Evolutionary conservation across 2,329 filamentous ascomycete genomes (phyloP), one percentile per base, ranked within the genome.

Genomic region (Fusarium oxysporum): DNA sequence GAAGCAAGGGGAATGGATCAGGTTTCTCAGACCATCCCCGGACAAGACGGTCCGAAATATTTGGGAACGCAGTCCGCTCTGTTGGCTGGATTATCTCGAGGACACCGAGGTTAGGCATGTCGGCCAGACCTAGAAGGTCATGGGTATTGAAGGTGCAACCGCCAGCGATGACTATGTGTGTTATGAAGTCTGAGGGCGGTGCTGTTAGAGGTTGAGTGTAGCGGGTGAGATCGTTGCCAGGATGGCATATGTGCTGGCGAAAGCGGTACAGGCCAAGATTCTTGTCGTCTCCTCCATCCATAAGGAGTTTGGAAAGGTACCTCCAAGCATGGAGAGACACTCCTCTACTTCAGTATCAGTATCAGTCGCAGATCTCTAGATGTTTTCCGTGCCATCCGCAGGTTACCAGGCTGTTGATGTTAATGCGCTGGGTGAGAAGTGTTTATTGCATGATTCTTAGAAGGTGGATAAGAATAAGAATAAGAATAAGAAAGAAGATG

Each of bases 51-150:
- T 89, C 86, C 43, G 73, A 85, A 10, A 87, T 73, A 6, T 79
- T 77, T 11, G 83, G 83, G 37, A 83, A 83, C 32, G 68, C 59
- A 32, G 67, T 65, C 8, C 68, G 61, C 28, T 81, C 80, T 3
- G 75, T 70, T 3, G 83, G 82, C 65, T 85, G 81, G 19, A 86
- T 79, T 28, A 88, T 80, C 74, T 87, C 85, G 17, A 88, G 80
- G 5, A 85, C 81, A 13, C 83, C 86, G 8, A 88, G 82, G 56
- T 87, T 88, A 33, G 79, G 81, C 70, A 88, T 79, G 8, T 81
- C 74, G 0, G 84, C 72, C 37, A 88, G 77, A 23, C 74, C 75
- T 5, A 86, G 68, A 33, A 88, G 73, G 55, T 87, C 84, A 25
- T 79, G 76, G 2, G 80, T 79, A 9, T 62, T 72, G 50, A 85